Base-by-base conservation (phyloP, 192 early-diverging fungal species). In the Linnemannia elongata region DNA sequence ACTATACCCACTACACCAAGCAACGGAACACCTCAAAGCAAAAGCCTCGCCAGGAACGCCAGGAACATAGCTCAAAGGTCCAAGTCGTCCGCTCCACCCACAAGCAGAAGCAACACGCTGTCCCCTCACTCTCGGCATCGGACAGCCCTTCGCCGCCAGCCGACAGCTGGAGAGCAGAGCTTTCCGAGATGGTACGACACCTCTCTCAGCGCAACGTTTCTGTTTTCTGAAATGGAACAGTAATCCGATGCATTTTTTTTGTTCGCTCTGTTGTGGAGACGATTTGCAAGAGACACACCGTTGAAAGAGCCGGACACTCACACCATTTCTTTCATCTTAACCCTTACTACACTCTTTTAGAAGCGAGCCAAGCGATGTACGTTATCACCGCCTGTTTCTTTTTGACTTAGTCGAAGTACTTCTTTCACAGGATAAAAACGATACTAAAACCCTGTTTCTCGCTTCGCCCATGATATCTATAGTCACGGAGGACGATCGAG, bases 401-500 rank as follows among this genome's bases (percentile, higher is more conserved):
- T 55, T 35, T 47, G 36, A 13, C 2, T 39, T 30, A 7, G 1
- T 45, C 15, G 24, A 4, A 52, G 1, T 15, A n/a, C 2, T 3
- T 49, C 33, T 47, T 52, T 45, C 4, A 70, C 49, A 69, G 33
- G 38, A 39, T 42, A 45, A 6, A 47, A 78, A 71, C 9, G 33
- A 66, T 63, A 33, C 41, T 68, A 73, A 35, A 42, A 38, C 35
- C 57, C 24, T 38, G 38, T 47, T 69, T 35, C 45, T 35, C 3
- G 30, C 30, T 13, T 13, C 12, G 15, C 6, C 79, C 36, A 22
- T 75, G 57, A 7, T 22, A 45, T 22, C 13, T 38, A 12, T 75
- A 77, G 85, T 81, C 39, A 81, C 75, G 2, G 85, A 87, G 41
- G 85, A 87, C 15, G 85, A 87, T n/a, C 75, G 85, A 9, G 85